Conservation (phyloP, 495 filamentous ascomycete genomes). For the Penicillium paxilli region DNA sequence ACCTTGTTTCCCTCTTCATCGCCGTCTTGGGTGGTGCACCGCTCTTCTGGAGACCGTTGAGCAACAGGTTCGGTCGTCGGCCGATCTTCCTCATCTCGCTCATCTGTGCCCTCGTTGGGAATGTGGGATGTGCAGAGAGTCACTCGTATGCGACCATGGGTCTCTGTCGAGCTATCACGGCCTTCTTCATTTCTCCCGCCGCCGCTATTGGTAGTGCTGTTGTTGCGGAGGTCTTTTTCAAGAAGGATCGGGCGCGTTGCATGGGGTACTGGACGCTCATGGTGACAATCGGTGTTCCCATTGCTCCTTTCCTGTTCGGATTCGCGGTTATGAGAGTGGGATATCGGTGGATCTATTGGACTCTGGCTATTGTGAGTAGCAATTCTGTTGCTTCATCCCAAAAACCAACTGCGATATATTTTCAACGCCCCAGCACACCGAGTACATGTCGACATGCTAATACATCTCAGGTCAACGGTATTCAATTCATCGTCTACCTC, state of each 20-base stretch:
- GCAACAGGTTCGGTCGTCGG: constrained; percentile 53
- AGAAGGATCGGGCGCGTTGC: constrained; percentile 40
- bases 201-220: constrained; percentile 45
- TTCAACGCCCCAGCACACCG: neutral
- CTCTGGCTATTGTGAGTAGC: constrained; percentile 39
- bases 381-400: neutral
- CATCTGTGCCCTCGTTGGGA: constrained; percentile 44
- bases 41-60: constrained; percentile 54
- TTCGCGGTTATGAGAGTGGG: constrained; percentile 45
- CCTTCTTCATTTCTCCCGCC: constrained; percentile 51
- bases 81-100: constrained; percentile 52
- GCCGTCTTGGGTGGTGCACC: constrained; percentile 51
- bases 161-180: constrained; percentile 43
- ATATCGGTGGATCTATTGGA: constrained; percentile 48
- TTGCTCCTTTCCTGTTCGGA: constrained; percentile 51
- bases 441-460: neutral
- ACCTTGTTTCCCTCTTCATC: constrained; percentile 54
- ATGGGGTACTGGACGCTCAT: constrained; percentile 52
- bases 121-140: constrained; percentile 47
- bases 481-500: constrained; percentile 54
- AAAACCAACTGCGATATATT: no score
- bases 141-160: constrained; percentile 41
- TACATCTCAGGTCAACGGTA: constrained; percentile 44
- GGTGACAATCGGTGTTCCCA: constrained; percentile 37
- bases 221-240: constrained; percentile 49